Base-by-base conservation (phyloP, 164 flowering plant species). In the Warburgia ugandensis region DNA sequence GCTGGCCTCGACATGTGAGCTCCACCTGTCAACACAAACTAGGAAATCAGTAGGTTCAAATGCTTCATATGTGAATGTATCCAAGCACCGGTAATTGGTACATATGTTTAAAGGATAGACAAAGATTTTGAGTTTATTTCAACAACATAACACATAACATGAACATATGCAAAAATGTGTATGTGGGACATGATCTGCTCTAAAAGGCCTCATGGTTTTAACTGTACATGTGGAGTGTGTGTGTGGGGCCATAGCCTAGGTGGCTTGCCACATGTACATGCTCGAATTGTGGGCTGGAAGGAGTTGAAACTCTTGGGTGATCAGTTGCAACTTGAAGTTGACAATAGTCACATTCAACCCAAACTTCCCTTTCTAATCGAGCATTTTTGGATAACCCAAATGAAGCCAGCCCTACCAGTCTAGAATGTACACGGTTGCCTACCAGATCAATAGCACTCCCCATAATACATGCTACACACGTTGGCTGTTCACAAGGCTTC, bases 1-100 rank as follows among this genome's bases (percentile, higher is more conserved):
- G 71, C 54, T 78, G 77, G 25, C 94, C 95, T 63, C 66, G 76
- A 42, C 86, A 92, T 45, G 58, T 61, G 44, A 92, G 73, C 73
- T 85, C 94, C 47, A 92, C 83, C 98, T 92, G 57, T 53, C 30
- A 44, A 3, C 50, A 11, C 9, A 6, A 50, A 47, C 54, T 47
- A 46, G 39, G 23, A 1, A 9, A 40, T 12, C 35, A 47, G 23
- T 31, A 12, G 20, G 7, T 17, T 27, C 7, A 30, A 20, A 13
- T 26, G 32, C 10, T 28, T 13, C 23, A 46, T 10, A 46, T 13
- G 8, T 46, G 17, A 17, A 14, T 33, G 14, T 33, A 6, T 6
- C 14, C 37, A 33, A 33, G 33, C 33, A 5, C 5, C 10, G 33
- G 33, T 5, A 30, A 5, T 30, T 10, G 5, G 6, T 30, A 30